Evolutionary conservation across 352 stramenopile species (phyloP).

Genomic region (Globisporangium spiculum): DNA sequence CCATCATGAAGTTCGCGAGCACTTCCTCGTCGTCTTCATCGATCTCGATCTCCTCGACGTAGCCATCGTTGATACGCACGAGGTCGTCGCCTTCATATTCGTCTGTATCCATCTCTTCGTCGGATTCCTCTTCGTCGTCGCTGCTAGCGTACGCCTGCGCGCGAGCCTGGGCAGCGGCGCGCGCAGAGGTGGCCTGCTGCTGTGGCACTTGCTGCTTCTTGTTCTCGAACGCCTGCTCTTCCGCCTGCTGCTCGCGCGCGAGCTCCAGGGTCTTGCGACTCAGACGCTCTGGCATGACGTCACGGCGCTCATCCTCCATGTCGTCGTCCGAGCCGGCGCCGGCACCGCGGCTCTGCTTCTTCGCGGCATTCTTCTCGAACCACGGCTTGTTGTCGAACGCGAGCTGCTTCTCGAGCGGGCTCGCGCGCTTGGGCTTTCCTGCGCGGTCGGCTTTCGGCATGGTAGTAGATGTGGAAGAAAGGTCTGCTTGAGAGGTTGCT

Average conservation of each 20-base stretch:
- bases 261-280: constrained; percentile 79
- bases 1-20: constrained; percentile 86
- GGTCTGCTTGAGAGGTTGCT: background rate
- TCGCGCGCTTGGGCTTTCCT: constrained; percentile 81
- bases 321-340: constrained; percentile 38
- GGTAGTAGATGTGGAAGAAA: background rate
- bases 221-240: constrained; percentile 57
- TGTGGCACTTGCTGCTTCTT: constrained; percentile 25
- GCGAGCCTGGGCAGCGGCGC: constrained; percentile 15
- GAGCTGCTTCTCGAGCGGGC: constrained; percentile 85
- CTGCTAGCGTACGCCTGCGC: constrained; percentile 48
- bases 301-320: constrained; percentile 56
- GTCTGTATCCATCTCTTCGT: constrained; percentile 86
- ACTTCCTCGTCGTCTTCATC: constrained; percentile 85
- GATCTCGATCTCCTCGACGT: constrained; percentile 90
- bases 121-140: constrained; percentile 66
- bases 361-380: constrained; percentile 63
- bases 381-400: constrained; percentile 85
- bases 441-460: constrained; percentile 70
- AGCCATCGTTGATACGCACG: constrained; percentile 88
- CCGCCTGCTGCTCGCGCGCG: constrained; percentile 72
- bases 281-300: constrained; percentile 79
- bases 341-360: constrained; percentile 24
- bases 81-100: constrained; percentile 89
- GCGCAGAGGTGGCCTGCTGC: constrained; percentile 16